Base-by-base conservation (phyloP, 129 eudicot genomes). In the Flaveria brownii region DNA sequence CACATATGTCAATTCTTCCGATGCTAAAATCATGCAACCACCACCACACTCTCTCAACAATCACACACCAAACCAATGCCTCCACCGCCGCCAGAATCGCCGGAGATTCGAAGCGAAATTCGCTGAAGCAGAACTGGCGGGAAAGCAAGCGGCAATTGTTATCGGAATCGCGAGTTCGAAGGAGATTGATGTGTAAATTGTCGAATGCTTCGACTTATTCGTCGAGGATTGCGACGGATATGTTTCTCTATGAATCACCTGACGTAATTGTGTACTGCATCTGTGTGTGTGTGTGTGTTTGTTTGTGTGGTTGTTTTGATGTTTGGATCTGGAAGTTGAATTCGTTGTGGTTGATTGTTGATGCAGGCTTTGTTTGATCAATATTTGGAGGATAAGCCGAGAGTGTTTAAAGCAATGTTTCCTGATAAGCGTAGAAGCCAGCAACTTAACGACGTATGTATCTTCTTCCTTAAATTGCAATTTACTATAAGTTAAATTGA, bases 361-460 rank as follows among this genome's bases (percentile, higher is more conserved):
- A 22, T 81, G 4, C 83, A 92, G 96, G 98, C 98, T 60, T 86
- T 92, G 30, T 92, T 92, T 73, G 98, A 92, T 88, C 81, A 87
- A 82, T 92, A 92, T 82, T 81, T 92, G 77, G 98, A 92, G 80
- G 87, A 90, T 78, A 92, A 88, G 50, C 92, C 89, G 0, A 85
- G 98, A 69, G 96, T 92, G 0, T 90, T 92, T 73, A 85, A 66
- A 77, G 96, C 98, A 9, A 90, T 92, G 9, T 90, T 92, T 62
- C 98, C 98, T 6, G 98, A 90, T 64, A 92, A 88, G 71, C 81
- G 88, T 25, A 74, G 92, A 83, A 90, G 94, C 88, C 94, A 78
- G 50, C 94, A 82, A 63, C 94, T 90, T 8, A 90, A 74, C 78
- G 89, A 92, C 76, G 96, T 88, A 66, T 43, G 70, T 15, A 64